Base-by-base conservation (phyloP, 2,329 filamentous ascomycete species). In the Pseudogymnoascus sp. region DNA sequence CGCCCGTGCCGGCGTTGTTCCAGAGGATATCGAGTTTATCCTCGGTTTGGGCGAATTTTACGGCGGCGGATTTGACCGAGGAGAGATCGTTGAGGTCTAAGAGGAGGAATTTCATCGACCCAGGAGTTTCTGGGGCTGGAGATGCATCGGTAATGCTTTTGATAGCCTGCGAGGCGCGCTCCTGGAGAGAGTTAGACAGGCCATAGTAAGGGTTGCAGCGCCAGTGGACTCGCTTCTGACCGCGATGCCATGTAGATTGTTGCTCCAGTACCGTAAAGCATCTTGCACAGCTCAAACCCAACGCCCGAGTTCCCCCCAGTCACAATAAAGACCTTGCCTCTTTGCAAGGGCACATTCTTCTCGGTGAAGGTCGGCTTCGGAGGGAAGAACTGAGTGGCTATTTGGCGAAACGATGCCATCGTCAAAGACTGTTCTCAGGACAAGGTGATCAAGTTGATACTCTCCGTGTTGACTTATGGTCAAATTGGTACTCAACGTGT, bases 181-280 rank as follows among this genome's bases (percentile, higher is more conserved):
- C 66, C 18, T 23, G 11, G 40, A 23, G 11, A 12, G 11, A 23
- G 40, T 43, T 43, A 23, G 40, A 23, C 6, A 23, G 18, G 18
- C 18, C 18, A 43, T 14, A 4, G 18, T 3, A 43, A 43, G 11
- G 40, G 4, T 43, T 43, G 18, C 11, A 43, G 18, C 0, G 5
- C 8, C 16, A 12, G 16, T 43, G 40, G 11, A 43, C 40, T 43
- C 40, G 11, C 40, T 9, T 43, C 21, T 43, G 72, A 76, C 52
- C 80, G 77, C 3, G 75, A 75, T 5, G 78, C 78, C 38, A 82
- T 69, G 67, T 82, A 83, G 21, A 83, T 76, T 11, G 73, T 82
- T 37, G 71, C 80, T 45, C 80, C 78, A n/a, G 73, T 74, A 1
- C 69, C 67, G 69, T 83, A 84, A 8, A 84, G 74, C 9, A 83